A percentile compares a stretch with the other conserved stretches of the same genome.
Conservation (phyloP, 2,329 filamentous ascomycete species). For the Fusarium chaquense region DNA sequence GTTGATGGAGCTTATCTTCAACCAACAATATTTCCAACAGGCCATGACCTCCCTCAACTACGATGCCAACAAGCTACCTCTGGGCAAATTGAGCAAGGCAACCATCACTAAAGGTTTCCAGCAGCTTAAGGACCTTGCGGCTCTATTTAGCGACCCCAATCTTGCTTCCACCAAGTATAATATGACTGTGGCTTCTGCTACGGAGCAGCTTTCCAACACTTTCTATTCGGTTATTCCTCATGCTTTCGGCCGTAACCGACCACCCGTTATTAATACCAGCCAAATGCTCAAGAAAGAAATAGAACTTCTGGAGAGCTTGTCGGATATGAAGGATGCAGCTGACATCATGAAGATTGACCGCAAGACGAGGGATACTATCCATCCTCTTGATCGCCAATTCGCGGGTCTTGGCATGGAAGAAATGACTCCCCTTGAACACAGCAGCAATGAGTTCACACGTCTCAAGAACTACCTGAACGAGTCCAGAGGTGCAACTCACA, state of each 20-base stretch:
- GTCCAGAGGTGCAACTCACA: conserved; percentile 76
- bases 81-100: conserved; percentile 85
- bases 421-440: conserved; percentile 75
- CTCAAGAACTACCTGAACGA: conserved; percentile 75
- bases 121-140: conserved; percentile 79
- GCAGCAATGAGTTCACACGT: conserved; percentile 71
- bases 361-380: conserved; percentile 63
- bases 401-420: conserved; percentile 77
- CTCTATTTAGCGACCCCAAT: conserved; percentile 67
- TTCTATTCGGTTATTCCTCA: conserved; percentile 90
- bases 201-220: conserved; percentile 76
- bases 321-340: conserved; percentile 85
- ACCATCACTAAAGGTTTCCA: conserved; percentile 83
- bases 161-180: conserved; percentile 60
- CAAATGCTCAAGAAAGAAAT: conserved; percentile 78
- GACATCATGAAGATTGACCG: conserved; percentile 78
- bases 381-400: conserved; percentile 80
- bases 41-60: conserved; percentile 77
- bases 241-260: conserved; percentile 78
- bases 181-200: conserved; percentile 55
- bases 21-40: conserved; percentile 75
- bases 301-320: conserved; percentile 82
- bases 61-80: conserved; percentile 79
- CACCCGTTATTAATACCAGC: conserved; percentile 72
- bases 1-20: conserved; percentile 86